These are phyloP conservation scores for Mimosa pudica DNA, from an alignment of 306 rosid species.

Conservation along the genomic window DNA sequence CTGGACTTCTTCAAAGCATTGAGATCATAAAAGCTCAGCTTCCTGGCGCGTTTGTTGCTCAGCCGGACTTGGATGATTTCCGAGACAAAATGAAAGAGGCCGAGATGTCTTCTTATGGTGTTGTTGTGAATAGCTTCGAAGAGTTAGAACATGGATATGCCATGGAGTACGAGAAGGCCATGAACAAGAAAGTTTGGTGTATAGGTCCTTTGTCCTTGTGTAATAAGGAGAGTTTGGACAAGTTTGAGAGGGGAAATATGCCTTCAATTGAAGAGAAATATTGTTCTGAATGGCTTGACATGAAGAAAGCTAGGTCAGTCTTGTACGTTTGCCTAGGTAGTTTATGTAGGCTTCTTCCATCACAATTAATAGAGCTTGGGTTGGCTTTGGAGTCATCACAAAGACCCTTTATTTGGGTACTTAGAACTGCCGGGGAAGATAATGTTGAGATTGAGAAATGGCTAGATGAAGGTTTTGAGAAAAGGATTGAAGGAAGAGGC, in stretches of 20 bases:
- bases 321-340: conserved; percentile 82
- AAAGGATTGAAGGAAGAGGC: conserved; percentile 52
- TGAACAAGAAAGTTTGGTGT: conserved; percentile 72
- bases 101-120: conserved; percentile 55
- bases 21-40: conserved; percentile 64
- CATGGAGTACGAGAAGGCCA: conserved; percentile 44
- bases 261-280: conserved; percentile 52
- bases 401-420: conserved; percentile 74
- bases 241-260: conserved; percentile 69
- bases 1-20: conserved; percentile 52
- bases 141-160: conserved; percentile 59
- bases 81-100: conserved; percentile 67
- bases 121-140: conserved; percentile 69
- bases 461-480: conserved; percentile 48
- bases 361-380: conserved; percentile 71
- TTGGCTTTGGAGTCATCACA: conserved; percentile 66
- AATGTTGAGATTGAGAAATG: conserved; percentile 51
- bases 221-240: conserved; percentile 59
- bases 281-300: conserved; percentile 68
- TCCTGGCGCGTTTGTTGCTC: conserved; percentile 61
- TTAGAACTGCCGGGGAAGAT: conserved; percentile 46
- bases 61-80: conserved; percentile 62
- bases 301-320: conserved; percentile 61
- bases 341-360: conserved; percentile 59
- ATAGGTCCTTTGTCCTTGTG: conserved; percentile 71